Percentiles rank a stretch among this genome's conserved stretches.
Evolutionary conservation across 1,139 yeast species (phyloP).

Genomic region (Yamadazyma dendronema): DNA sequence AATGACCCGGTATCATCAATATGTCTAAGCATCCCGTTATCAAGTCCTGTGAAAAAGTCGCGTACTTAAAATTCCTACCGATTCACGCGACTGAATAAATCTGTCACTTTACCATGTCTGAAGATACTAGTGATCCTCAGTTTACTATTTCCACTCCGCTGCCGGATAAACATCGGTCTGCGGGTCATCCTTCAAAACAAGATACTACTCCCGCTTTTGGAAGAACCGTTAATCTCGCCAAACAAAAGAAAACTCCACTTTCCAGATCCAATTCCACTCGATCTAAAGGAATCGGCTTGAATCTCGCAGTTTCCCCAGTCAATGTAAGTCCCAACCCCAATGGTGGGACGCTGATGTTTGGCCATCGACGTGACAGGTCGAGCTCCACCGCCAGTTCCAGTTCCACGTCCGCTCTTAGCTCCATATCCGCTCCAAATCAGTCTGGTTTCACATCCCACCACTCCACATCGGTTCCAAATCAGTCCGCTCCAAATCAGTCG

Average conservation of each 20-base stretch:
- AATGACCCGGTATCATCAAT: constrained; percentile 10
- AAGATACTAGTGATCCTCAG: constrained; percentile 2
- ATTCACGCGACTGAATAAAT: background rate
- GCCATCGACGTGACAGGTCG: no score
- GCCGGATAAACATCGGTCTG: constrained; percentile 6
- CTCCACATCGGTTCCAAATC: background rate
- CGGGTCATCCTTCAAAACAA: no score
- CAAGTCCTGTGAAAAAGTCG: no score
- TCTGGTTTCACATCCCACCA: background rate
- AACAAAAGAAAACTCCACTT: constrained; percentile 5
- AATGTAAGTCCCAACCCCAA: constrained; percentile 10
- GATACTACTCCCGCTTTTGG: background rate
- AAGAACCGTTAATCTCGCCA: constrained; percentile 8
- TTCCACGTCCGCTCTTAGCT: background rate
- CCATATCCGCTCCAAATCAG: background rate
- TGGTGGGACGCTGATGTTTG: no score
- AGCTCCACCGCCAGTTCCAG: constrained; percentile 2
- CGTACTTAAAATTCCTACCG: no score
- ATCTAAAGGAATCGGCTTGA: constrained; percentile 29
- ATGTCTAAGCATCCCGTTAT: constrained; percentile 1
- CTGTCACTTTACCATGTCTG: background rate
- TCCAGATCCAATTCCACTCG: constrained; percentile 16
- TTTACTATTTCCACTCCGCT: constrained; percentile 8
- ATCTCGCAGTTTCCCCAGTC: constrained; percentile 32
- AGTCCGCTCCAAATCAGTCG: no score